Base-by-base conservation (phyloP, 768 basidiomycete species). In the Lactarius hengduanensis region DNA sequence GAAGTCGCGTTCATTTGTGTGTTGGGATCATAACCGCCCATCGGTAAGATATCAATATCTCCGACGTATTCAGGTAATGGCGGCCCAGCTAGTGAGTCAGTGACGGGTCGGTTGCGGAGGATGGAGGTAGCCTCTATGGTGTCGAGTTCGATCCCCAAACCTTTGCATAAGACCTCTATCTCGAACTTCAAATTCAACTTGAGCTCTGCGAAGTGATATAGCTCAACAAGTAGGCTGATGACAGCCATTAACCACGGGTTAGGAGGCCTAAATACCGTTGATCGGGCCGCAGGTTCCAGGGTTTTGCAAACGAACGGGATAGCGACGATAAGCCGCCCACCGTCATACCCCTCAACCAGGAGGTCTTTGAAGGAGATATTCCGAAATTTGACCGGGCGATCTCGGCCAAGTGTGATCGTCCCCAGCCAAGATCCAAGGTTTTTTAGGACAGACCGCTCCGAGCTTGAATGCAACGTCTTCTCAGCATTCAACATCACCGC, bases 171-270 rank as follows among this genome's bases (percentile, higher is more conserved):
- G 45, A 98, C 89, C 77, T 99, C 97, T 62, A 99, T 98, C 78
- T 98, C 97, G 73, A 99, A 99, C 77, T 98, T 98, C 75, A 95
- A 84, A 74, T 98, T 97, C 63, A 98, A 81, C 78, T 96, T 96
- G 68, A 98, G 83, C 71, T 98, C 96, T 5, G 94, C 96, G 72
- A 90, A 96, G 75, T 96, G 92, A 76, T 99, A 98, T n/a, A 99
- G 84, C 75, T 99, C 97, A 54, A 88, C 92, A 55, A 98, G 84
- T 53, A 98, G 82, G 70, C 90, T 87, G 72, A 98, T 82, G 69
- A 99, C 92, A 0, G 92, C 96, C 90, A 98, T 96, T 59, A 99
- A 78, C 97, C 97, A 99, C 2, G 97, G 97, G 76, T 98, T 99
- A 30, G 97, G 97, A 22, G 94, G 91, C 73, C 85, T 90, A 85